These are phyloP conservation scores for Colletotrichum liriopes DNA, from an alignment of 2,329 filamentous ascomycete genomes.

Conservation along the genomic window DNA sequence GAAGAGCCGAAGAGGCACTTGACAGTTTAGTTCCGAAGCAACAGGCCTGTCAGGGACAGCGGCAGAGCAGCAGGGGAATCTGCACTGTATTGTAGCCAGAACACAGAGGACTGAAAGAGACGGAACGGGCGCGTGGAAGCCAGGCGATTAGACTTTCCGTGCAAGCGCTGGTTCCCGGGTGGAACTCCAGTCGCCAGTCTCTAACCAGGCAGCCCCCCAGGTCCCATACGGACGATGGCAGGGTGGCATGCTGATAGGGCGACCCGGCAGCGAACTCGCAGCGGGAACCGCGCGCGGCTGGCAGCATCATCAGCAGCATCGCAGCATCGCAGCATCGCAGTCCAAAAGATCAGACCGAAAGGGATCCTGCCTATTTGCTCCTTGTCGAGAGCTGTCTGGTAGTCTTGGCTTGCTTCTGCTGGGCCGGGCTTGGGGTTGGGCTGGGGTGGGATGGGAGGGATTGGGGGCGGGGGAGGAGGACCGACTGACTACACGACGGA, in stretches of 20 bases:
- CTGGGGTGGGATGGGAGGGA: neutral
- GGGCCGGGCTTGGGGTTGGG: neutral
- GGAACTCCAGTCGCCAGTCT: neutral
- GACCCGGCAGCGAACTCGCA: neutral
- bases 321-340: slow-evolving; percentile 5
- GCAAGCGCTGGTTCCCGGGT: slow-evolving; percentile 4
- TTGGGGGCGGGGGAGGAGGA: too few relatives aligned
- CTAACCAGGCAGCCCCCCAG: slow-evolving; percentile 3
- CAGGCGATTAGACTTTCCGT: slow-evolving; percentile 26
- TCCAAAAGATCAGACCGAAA: slow-evolving; percentile 27
- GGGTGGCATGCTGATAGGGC: slow-evolving; percentile 11
- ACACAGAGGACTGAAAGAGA: neutral
- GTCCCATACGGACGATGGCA: slow-evolving; percentile 15
- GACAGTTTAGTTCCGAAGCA: neutral
- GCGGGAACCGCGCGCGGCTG: slow-evolving; percentile 1
- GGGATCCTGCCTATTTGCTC: neutral
- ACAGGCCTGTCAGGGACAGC: neutral
- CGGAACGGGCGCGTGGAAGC: neutral
- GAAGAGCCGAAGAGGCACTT: neutral
- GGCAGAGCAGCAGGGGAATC: neutral
- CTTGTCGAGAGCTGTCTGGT: slow-evolving; percentile 11
- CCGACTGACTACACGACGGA: too few relatives aligned
- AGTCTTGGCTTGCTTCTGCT: slow-evolving; percentile 29
- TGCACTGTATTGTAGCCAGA: neutral
- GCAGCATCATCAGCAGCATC: neutral